phyloP scores from a whole-genome alignment of 805 yeast species.

The Lachancea lanzarotensis region DNA sequence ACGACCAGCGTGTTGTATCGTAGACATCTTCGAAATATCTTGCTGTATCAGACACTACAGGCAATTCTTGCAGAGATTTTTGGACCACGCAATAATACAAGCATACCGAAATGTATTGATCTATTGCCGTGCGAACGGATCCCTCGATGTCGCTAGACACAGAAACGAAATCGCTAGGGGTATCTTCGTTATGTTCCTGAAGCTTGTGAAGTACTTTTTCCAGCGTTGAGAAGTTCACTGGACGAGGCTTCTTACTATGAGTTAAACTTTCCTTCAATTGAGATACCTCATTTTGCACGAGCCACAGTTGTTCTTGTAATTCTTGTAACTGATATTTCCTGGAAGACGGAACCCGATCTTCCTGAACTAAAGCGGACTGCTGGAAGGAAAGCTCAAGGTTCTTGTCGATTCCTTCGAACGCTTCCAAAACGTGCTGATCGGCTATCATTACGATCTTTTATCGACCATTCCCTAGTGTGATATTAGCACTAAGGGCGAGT shows the following conservation, averaged over 20 bases:
- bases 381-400: constrained; percentile 12
- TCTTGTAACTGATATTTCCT: constrained; percentile 7
- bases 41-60: constrained; percentile 17
- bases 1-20: constrained; percentile 14
- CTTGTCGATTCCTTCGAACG: constrained; percentile 12
- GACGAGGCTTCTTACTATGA: constrained; percentile 1
- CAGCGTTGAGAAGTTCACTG: neutral
- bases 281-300: constrained; percentile 8
- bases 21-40: constrained; percentile 16
- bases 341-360: neutral
- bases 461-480: neutral
- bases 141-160: constrained; percentile 1
- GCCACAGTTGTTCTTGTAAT: constrained; percentile 15
- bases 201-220: constrained; percentile 6
- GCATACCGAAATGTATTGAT: constrained; percentile 16
- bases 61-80: constrained; percentile 15
- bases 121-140: constrained; percentile 5
- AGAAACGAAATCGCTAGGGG: constrained; percentile 7
- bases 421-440: constrained; percentile 11
- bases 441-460: constrained; percentile 3
- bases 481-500: neutral
- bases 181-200: constrained; percentile 5
- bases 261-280: neutral
- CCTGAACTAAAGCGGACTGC: constrained; percentile 7
- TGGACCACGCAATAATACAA: constrained; percentile 20